These are phyloP conservation scores for Nigrospora osmanthi DNA, from an alignment of 2,329 filamentous ascomycete species.

Conservation along the genomic window DNA sequence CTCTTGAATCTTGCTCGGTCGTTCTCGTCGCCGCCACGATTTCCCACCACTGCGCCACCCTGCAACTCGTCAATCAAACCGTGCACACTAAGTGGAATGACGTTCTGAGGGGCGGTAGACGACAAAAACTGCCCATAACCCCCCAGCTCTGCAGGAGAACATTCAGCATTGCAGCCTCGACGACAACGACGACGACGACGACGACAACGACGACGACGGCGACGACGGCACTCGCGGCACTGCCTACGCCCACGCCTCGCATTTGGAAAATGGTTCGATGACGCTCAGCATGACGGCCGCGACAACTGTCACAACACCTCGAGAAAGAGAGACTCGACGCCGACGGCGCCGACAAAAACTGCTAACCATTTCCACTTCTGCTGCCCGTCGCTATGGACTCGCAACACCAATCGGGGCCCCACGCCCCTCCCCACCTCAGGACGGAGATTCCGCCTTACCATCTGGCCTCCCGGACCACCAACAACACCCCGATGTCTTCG, in stretches of 20 bases:
- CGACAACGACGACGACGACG: no score
- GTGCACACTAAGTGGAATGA: no score
- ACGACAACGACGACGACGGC: no score
- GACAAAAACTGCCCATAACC: no score
- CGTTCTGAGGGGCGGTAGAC: no score
- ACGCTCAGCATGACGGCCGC: conserved; percentile 1
- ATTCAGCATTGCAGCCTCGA: no score
- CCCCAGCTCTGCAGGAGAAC: no score
- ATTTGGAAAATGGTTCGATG: background rate
- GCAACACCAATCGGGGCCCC: conserved; percentile 15
- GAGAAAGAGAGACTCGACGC: conserved; percentile 2
- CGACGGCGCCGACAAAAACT: background rate
- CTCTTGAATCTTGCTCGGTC: background rate
- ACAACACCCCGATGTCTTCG: conserved; percentile 52
- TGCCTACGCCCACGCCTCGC: no score
- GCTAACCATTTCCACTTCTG: conserved; percentile 5
- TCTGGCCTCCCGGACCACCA: conserved; percentile 38
- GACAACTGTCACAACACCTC: background rate
- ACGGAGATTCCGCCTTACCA: conserved; percentile 27
- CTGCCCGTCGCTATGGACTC: conserved; percentile 21
- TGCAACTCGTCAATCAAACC: no score
- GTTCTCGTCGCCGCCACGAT: no score
- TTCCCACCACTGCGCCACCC: no score
- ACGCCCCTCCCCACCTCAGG: conserved; percentile 25
- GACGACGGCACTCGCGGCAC: no score